phyloP scores from a whole-genome alignment of 75 land plant species.

The Cunninghamia lanceolata region DNA sequence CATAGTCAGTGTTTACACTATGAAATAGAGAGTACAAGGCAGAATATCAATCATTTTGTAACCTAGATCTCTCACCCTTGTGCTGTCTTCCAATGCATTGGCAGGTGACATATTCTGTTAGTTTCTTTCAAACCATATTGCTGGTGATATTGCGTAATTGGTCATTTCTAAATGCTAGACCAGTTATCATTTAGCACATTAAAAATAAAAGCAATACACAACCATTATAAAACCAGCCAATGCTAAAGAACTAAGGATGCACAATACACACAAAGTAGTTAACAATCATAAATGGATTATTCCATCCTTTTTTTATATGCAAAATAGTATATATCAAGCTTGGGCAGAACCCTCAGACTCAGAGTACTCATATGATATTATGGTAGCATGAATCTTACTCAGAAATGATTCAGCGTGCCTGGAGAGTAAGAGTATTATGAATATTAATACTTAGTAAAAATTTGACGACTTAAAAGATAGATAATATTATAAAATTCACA shows the following conservation, averaged over 20 bases:
- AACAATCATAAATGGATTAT: background rate
- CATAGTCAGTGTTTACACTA: no score
- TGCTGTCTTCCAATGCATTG: background rate
- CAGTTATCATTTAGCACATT: background rate
- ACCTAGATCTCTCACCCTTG: background rate
- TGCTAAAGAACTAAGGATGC: background rate
- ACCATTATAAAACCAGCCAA: background rate
- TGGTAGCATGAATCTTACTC: no score
- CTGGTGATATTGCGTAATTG: background rate
- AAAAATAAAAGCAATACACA: background rate
- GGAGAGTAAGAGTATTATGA: background rate
- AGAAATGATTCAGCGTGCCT: background rate
- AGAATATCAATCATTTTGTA: background rate
- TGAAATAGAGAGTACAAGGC: background rate
- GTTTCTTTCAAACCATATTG: background rate
- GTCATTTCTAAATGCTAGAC: background rate
- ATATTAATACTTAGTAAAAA: no score
- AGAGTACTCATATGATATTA: no score
- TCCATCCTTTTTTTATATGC: background rate
- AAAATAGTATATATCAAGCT: no score
- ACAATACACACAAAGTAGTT: no score
- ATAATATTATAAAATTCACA: no score
- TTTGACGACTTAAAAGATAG: no score
- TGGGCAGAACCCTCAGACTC: no score
- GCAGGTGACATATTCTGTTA: background rate